These are phyloP conservation scores for Suhomyces prunicola DNA, from an alignment of 805 yeast species.

Conservation along the genomic window DNA sequence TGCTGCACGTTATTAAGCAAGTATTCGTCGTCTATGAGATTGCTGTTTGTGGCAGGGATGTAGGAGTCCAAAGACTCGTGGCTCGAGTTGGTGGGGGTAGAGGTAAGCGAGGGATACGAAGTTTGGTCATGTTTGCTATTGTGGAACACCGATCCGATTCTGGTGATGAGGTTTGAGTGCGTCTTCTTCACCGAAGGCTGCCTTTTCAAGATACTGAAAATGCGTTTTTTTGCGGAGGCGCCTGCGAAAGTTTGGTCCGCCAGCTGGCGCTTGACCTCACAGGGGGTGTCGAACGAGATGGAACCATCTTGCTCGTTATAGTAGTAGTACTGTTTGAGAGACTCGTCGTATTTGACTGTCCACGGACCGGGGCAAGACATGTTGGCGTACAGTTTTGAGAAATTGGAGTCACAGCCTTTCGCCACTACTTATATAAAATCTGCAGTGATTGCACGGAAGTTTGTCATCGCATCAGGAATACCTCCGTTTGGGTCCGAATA, in stretches of 20 bases:
- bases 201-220: not conserved
- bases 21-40: constrained; percentile 25
- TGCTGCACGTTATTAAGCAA: constrained; percentile 17
- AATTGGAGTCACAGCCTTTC: not conserved
- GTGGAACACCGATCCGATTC: constrained; percentile 11
- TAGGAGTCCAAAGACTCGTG: not conserved
- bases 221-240: not conserved
- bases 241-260: not conserved
- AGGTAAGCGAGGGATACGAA: not conserved
- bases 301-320: constrained; percentile 9
- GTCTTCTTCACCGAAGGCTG: not conserved
- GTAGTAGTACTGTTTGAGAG: constrained; percentile 13
- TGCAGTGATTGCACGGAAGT: not conserved
- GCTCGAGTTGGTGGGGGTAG: not conserved
- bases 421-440: not conserved
- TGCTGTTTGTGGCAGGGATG: not conserved
- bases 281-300: constrained; percentile 13
- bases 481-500: not conserved
- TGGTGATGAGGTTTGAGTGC: constrained; percentile 2
- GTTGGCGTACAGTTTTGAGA: not conserved
- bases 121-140: not conserved
- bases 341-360: constrained; percentile 11
- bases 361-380: not conserved
- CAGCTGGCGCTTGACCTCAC: constrained; percentile 10
- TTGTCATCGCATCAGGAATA: not conserved